Conservation (phyloP, 257 asterid species). For the Galeopsis tetrahit region DNA sequence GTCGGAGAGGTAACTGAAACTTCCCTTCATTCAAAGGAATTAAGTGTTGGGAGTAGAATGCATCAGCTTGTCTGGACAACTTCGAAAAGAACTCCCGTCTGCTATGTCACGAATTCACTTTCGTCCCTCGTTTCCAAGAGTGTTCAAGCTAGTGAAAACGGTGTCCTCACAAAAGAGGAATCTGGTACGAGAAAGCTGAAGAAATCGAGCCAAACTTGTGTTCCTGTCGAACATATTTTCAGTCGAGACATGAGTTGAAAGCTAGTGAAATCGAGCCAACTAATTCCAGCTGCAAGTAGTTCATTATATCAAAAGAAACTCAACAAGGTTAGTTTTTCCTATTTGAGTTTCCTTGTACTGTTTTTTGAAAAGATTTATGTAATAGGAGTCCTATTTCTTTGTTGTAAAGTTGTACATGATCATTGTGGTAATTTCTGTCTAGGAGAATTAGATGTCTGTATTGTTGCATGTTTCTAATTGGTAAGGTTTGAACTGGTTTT, state of each 20-base stretch:
- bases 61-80: slow-evolving; percentile 61
- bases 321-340: not conserved
- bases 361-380: not conserved
- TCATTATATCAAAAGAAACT: slow-evolving; percentile 9
- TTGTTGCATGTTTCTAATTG: slow-evolving; percentile 2
- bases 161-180: slow-evolving; percentile 24
- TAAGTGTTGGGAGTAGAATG: slow-evolving; percentile 13
- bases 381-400: not conserved
- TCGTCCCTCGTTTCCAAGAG: slow-evolving; percentile 33
- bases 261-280: not conserved
- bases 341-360: not conserved
- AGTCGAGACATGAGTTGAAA: slow-evolving; percentile 38
- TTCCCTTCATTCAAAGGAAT: slow-evolving; percentile 15
- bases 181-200: slow-evolving; percentile 21
- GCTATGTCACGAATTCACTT: slow-evolving; percentile 42
- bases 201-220: slow-evolving; percentile 44
- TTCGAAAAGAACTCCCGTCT: slow-evolving; percentile 60
- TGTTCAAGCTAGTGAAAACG: slow-evolving; percentile 13
- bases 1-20: slow-evolving; percentile 40
- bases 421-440: not conserved
- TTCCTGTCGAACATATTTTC: slow-evolving; percentile 58
- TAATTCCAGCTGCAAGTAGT: not conserved
- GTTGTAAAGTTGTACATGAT: not conserved
- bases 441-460: slow-evolving; percentile 9
- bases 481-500: no score